These are phyloP conservation scores for Xylariaceae sp. DNA, from an alignment of 2,329 filamentous ascomycete genomes.

Conservation along the genomic window DNA sequence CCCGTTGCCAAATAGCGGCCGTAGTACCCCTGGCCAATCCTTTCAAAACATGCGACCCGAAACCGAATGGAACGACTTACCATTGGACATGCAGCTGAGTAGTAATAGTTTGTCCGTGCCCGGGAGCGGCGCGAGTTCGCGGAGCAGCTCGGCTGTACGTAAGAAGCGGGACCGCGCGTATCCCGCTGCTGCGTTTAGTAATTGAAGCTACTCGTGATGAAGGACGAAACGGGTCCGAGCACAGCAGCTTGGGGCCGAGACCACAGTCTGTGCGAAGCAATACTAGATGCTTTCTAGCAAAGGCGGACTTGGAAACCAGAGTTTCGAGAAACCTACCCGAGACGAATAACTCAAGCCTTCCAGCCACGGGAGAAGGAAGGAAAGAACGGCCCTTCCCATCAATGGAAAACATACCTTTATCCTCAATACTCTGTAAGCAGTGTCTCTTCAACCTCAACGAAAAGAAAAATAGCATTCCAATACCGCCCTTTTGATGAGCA, in stretches of 20 bases:
- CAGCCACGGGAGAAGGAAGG: too few relatives aligned
- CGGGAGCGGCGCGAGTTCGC: constrained; percentile 57
- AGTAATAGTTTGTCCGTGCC: constrained; percentile 29
- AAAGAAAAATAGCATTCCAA: too few relatives aligned
- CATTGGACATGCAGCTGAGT: constrained; percentile 58
- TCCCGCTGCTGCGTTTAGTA: constrained; percentile 67
- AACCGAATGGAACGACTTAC: constrained; percentile 71
- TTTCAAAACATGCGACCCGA: constrained; percentile 66
- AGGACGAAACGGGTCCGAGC: too few relatives aligned
- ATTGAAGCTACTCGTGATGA: constrained; percentile 28
- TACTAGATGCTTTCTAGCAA: too few relatives aligned
- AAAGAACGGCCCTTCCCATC: too few relatives aligned
- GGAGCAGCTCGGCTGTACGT: constrained; percentile 60
- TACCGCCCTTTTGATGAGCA: too few relatives aligned
- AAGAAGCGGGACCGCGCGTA: constrained; percentile 69
- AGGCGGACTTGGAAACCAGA: not conserved
- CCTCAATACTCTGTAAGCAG: too few relatives aligned
- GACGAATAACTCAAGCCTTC: not conserved
- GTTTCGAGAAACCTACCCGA: not conserved
- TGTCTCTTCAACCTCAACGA: too few relatives aligned
- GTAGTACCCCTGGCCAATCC: constrained; percentile 46
- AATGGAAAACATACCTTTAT: too few relatives aligned
- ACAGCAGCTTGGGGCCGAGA: too few relatives aligned
- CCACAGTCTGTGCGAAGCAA: too few relatives aligned
- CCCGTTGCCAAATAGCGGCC: constrained; percentile 38